A percentile compares a stretch with the other conserved stretches of the same genome.
These are phyloP conservation scores for Gossypium schwendimanii DNA, from an alignment of 441 rosid genomes.

Conservation along the genomic window DNA sequence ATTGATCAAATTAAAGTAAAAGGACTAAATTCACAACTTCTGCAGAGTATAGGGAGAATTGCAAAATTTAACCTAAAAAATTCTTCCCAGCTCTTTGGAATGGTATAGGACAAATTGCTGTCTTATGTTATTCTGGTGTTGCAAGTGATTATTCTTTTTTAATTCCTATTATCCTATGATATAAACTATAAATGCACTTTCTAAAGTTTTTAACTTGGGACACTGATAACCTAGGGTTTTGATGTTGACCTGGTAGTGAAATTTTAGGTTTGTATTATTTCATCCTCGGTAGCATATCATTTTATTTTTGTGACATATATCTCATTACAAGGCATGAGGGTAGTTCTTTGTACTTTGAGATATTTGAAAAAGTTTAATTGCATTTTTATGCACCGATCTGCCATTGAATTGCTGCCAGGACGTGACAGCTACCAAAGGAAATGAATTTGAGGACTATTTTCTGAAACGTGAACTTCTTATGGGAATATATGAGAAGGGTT, in stretches of 20 bases:
- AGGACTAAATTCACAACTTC: no score
- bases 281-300: not conserved
- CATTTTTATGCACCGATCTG: not conserved
- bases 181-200: not conserved
- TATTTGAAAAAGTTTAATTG: not conserved
- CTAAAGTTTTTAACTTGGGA: not conserved
- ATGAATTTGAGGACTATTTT: constrained; percentile 96
- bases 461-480: constrained; percentile 88
- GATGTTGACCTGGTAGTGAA: not conserved
- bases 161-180: not conserved
- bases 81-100: not conserved
- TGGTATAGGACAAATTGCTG: not conserved
- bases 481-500: constrained; percentile 98
- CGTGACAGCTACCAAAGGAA: constrained; percentile 96
- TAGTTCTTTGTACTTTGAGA: not conserved
- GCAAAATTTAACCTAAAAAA: not conserved
- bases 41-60: no score
- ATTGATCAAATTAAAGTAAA: no score
- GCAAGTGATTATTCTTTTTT: not conserved
- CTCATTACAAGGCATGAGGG: not conserved
- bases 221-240: not conserved
- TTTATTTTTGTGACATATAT: not conserved
- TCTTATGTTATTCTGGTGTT: not conserved
- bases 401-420: constrained; percentile 41
- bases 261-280: not conserved